A percentile compares a stretch with the other conserved stretches of the same genome.
Conservation (phyloP, 495 filamentous ascomycete species). For the Amniculicola lignicola region DNA sequence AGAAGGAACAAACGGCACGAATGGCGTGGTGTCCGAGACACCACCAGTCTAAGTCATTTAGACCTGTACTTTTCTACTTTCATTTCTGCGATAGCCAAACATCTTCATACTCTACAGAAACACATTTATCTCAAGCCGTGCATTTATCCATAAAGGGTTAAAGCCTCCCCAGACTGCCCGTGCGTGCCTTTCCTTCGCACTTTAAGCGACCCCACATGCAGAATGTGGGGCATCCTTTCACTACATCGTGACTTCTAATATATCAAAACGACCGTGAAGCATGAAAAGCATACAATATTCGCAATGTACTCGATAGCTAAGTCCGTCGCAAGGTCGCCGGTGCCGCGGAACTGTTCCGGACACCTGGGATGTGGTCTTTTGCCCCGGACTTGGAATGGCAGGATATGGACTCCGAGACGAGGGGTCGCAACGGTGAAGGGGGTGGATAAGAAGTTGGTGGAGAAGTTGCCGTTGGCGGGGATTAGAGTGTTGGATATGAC, state of each 20-base stretch:
- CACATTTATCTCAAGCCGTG: no score
- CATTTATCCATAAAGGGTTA: no score
- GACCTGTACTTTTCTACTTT: no score
- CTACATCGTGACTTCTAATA: slow-evolving; percentile 6
- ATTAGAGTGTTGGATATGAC: slow-evolving; percentile 33
- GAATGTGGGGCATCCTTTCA: slow-evolving; percentile 21
- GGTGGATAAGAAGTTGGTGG: slow-evolving; percentile 26
- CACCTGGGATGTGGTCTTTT: no score
- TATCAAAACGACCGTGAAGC: slow-evolving; percentile 1
- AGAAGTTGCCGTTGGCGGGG: slow-evolving; percentile 31
- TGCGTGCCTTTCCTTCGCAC: background rate
- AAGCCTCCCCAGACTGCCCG: no score
- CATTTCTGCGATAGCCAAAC: no score
- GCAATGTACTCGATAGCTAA: slow-evolving; percentile 1
- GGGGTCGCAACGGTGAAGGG: background rate
- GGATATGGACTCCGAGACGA: background rate
- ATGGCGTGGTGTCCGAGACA: no score
- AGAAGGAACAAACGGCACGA: background rate
- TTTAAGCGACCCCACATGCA: slow-evolving; percentile 21
- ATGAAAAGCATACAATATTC: no score
- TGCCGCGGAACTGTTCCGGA: background rate
- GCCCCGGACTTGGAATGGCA: background rate
- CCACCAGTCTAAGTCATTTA: no score
- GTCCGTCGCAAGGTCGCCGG: background rate
- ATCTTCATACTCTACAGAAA: no score